Conservation (phyloP, 2,329 filamentous ascomycete species). For the Venturia nashicola region DNA sequence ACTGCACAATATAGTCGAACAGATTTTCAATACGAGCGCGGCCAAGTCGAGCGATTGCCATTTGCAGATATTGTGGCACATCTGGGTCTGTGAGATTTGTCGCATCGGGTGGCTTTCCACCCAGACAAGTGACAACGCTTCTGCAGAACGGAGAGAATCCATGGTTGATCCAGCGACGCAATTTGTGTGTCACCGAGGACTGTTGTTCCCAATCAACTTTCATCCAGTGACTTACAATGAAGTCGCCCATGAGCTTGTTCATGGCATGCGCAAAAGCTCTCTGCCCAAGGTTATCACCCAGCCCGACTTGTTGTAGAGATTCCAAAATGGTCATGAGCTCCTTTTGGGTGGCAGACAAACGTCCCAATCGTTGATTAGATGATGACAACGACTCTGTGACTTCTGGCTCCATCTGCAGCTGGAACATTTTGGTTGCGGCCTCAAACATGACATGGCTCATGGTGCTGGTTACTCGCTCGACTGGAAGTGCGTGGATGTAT, state of each 20-base stretch:
- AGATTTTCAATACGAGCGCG: slow-evolving; percentile 57
- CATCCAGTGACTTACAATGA: slow-evolving; percentile 49
- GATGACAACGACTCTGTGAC: slow-evolving; percentile 15
- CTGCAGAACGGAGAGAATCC: slow-evolving; percentile 45
- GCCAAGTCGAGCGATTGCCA: slow-evolving; percentile 56
- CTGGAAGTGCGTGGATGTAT: slow-evolving; percentile 48
- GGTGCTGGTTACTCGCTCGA: slow-evolving; percentile 39
- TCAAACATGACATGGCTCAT: slow-evolving; percentile 43
- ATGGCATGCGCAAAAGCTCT: slow-evolving; percentile 61
- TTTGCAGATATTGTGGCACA: slow-evolving; percentile 55
- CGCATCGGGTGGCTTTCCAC: slow-evolving; percentile 16
- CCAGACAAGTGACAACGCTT: slow-evolving; percentile 46
- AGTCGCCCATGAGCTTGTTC: slow-evolving; percentile 51
- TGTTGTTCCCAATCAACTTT: slow-evolving; percentile 45
- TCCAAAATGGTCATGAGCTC: slow-evolving; percentile 42
- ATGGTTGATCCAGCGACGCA: slow-evolving; percentile 57
- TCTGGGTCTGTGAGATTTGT: slow-evolving; percentile 18
- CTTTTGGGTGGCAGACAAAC: slow-evolving; percentile 7
- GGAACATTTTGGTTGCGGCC: slow-evolving; percentile 29
- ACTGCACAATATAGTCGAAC: slow-evolving; percentile 67
- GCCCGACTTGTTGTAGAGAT: slow-evolving; percentile 50
- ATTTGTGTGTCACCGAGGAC: slow-evolving; percentile 44
- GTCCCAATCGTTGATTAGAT: slow-evolving; percentile 13
- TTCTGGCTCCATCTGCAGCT: slow-evolving; percentile 12
- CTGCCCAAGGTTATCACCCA: slow-evolving; percentile 58